phyloP scores from a whole-genome alignment of 2,329 filamentous ascomycete genomes.

The Botrytis hyacinthi region DNA sequence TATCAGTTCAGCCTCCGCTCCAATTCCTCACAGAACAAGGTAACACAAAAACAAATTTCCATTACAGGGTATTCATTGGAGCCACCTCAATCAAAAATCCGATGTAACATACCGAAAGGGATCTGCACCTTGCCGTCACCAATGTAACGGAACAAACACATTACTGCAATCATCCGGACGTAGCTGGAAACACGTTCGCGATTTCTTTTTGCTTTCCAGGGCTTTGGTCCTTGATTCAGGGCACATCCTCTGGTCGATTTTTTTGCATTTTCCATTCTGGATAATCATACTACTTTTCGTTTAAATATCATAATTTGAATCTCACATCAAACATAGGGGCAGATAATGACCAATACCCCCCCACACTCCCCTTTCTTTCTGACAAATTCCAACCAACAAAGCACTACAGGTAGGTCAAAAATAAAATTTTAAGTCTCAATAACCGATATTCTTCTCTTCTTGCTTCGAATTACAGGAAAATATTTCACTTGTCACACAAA shows the following conservation, averaged over 20 bases:
- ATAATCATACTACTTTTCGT: neutral
- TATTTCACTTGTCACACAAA: neutral
- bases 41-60: neutral
- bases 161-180: neutral
- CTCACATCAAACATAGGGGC: neutral
- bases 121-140: neutral
- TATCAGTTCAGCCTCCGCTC: neutral
- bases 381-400: neutral
- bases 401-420: neutral
- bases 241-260: neutral
- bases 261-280: neutral
- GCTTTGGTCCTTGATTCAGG: neutral
- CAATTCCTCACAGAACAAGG: neutral
- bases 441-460: neutral
- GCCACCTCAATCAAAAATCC: neutral
- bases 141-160: neutral
- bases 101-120: neutral
- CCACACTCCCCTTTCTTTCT: neutral
- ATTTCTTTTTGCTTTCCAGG: neutral
- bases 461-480: neutral
- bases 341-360: neutral
- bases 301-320: neutral
- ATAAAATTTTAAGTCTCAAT: neutral
- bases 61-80: constrained; percentile 12
- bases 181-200: neutral